phyloP scores from a whole-genome alignment of 1,284 basidiomycete species.

The Malassezia sympodialis region DNA sequence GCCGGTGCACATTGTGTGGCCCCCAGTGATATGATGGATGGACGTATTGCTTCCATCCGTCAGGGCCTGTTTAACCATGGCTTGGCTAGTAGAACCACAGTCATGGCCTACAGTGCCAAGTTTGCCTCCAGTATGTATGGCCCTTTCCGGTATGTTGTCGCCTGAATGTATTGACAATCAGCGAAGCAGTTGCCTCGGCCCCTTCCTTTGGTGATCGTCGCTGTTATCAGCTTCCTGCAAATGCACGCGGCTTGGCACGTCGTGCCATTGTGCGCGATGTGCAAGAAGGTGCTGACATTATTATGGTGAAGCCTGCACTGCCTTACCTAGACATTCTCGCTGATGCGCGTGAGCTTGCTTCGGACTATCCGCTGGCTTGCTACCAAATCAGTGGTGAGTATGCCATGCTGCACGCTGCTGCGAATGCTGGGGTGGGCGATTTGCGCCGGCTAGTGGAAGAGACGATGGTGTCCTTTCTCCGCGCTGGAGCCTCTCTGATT shows the following conservation, averaged over 20 bases:
- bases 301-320: conserved; percentile 96
- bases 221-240: conserved; percentile 90
- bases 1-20: conserved; percentile 97
- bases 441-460: conserved; percentile 88
- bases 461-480: conserved; percentile 73
- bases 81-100: conserved; percentile 59
- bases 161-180: conserved; percentile 42
- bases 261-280: conserved; percentile 84
- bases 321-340: conserved; percentile 94
- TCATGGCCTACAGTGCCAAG: conserved; percentile 99
- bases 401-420: conserved; percentile 90
- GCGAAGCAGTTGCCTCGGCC: conserved; percentile 88
- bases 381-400: conserved; percentile 74
- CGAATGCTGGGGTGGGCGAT: conserved; percentile 82
- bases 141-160: conserved; percentile 68
- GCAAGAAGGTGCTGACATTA: conserved; percentile 89
- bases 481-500: conserved; percentile 83
- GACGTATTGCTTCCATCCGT: conserved; percentile 82
- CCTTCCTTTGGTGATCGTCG: conserved; percentile 89
- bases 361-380: conserved; percentile 78
- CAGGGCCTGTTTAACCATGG: conserved; percentile 68
- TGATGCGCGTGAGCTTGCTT: conserved; percentile 71
- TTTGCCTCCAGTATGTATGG: conserved; percentile 95
- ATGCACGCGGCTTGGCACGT: conserved; percentile 77
- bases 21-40: conserved; percentile 99